phyloP scores from a whole-genome alignment of 1,284 basidiomycete species.

The Xanthoconium separans region DNA sequence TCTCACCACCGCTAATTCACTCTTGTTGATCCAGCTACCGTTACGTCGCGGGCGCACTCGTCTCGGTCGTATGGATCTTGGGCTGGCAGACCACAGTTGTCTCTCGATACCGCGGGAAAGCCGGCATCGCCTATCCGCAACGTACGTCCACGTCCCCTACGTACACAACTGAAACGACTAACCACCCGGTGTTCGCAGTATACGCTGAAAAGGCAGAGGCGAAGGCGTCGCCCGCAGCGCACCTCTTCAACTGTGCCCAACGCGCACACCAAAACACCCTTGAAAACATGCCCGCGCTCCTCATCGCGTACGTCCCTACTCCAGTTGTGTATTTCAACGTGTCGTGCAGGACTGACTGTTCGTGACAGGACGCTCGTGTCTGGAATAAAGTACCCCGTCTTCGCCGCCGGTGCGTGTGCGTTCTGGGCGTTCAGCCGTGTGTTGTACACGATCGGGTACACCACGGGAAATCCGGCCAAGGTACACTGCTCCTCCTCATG shows the following conservation, averaged over 20 bases:
- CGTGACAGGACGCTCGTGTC: conserved; percentile 29
- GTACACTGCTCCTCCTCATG: conserved; percentile 17
- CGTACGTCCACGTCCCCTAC: conserved; percentile 9
- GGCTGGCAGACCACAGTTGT: conserved; percentile 29
- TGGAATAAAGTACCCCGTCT: conserved; percentile 33
- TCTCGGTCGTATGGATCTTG: conserved; percentile 24
- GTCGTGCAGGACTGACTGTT: neutral
- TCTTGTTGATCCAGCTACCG: conserved; percentile 9
- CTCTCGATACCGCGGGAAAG: conserved; percentile 26
- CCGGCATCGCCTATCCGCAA: conserved; percentile 36
- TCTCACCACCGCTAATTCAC: neutral
- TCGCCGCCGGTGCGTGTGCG: conserved; percentile 29
- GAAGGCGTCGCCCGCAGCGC: conserved; percentile 28
- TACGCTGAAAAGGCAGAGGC: conserved; percentile 42
- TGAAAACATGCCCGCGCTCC: conserved; percentile 31
- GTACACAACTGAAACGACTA: neutral
- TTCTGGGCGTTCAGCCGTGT: conserved; percentile 37
- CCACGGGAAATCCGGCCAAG: conserved; percentile 27
- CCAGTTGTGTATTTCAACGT: no score
- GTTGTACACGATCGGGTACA: conserved; percentile 35
- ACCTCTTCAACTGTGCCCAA: conserved; percentile 40
- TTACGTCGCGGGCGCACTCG: conserved; percentile 23
- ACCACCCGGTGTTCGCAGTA: conserved; percentile 17
- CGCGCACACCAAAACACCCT: conserved; percentile 44
- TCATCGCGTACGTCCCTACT: conserved; percentile 9